phyloP scores from a whole-genome alignment of 768 basidiomycete species.

The Naganishia vishniacii region DNA sequence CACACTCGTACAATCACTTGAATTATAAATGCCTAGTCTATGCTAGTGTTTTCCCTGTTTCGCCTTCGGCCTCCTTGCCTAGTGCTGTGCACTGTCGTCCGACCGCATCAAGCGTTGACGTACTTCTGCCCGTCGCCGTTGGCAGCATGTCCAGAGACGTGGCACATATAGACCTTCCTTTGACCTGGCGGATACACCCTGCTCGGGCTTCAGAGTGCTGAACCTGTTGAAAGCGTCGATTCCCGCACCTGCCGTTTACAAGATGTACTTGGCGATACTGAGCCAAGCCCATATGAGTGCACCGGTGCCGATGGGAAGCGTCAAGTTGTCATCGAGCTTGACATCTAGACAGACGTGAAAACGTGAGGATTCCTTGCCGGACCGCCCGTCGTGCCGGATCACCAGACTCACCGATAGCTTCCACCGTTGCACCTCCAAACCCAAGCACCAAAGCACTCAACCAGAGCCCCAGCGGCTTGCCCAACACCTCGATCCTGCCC shows the following conservation, averaged over 20 bases:
- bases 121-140: too few species aligned
- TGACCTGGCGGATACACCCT: too few species aligned
- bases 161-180: too few species aligned
- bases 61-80: too few species aligned
- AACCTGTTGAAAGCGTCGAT: background rate
- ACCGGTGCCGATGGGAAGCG: slow-evolving; percentile 79
- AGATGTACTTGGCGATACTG: slow-evolving; percentile 26
- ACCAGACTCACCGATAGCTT: slow-evolving; percentile 74
- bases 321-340: slow-evolving; percentile 84
- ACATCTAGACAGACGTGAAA: slow-evolving; percentile 57
- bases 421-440: slow-evolving; percentile 74
- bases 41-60: background rate
- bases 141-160: too few species aligned
- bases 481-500: slow-evolving; percentile 52
- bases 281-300: slow-evolving; percentile 59
- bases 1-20: background rate
- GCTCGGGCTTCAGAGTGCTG: too few species aligned
- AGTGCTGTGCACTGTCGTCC: too few species aligned
- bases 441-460: slow-evolving; percentile 60
- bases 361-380: background rate
- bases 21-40: background rate
- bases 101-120: too few species aligned
- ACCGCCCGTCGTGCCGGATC: background rate
- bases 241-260: background rate
- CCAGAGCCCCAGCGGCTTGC: slow-evolving; percentile 20